Conservation (phyloP, 2,329 filamentous ascomycete genomes). For the Coleophoma crateriformis region DNA sequence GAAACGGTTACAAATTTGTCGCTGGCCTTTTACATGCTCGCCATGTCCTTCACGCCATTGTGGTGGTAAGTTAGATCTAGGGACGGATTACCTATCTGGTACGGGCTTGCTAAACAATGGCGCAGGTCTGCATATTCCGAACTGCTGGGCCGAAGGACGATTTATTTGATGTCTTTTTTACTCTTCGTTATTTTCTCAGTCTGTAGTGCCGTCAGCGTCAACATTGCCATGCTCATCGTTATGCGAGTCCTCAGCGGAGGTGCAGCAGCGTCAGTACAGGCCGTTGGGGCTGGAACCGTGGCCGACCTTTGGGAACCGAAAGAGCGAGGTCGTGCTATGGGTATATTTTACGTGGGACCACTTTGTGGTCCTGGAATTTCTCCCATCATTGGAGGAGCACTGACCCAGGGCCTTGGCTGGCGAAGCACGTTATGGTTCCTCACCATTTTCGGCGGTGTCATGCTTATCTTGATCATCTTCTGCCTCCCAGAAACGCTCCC, state of each 20-base stretch:
- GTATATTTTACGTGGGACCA: conserved; percentile 76
- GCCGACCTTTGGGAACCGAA: conserved; percentile 72
- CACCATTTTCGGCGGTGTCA: conserved; percentile 59
- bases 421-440: conserved; percentile 74
- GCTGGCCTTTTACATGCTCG: conserved; percentile 75
- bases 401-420: conserved; percentile 69
- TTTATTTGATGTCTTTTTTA: conserved; percentile 70
- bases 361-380: conserved; percentile 68
- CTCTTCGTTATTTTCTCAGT: conserved; percentile 68
- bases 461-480: conserved; percentile 51
- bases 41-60: conserved; percentile 77
- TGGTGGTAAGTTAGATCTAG: conserved; percentile 57
- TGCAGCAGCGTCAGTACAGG: conserved; percentile 74
- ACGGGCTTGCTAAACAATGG: not conserved
- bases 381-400: conserved; percentile 69
- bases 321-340: conserved; percentile 75
- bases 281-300: conserved; percentile 78
- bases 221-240: conserved; percentile 70
- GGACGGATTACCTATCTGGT: not conserved
- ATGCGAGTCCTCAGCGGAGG: conserved; percentile 72
- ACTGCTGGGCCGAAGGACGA: conserved; percentile 63
- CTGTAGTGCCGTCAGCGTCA: conserved; percentile 63
- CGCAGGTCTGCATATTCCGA: conserved; percentile 64
- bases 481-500: conserved; percentile 60
- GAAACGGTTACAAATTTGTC: conserved; percentile 68